These are phyloP conservation scores for Hygrocybe punicea DNA, from an alignment of 768 basidiomycete genomes.

Conservation along the genomic window DNA sequence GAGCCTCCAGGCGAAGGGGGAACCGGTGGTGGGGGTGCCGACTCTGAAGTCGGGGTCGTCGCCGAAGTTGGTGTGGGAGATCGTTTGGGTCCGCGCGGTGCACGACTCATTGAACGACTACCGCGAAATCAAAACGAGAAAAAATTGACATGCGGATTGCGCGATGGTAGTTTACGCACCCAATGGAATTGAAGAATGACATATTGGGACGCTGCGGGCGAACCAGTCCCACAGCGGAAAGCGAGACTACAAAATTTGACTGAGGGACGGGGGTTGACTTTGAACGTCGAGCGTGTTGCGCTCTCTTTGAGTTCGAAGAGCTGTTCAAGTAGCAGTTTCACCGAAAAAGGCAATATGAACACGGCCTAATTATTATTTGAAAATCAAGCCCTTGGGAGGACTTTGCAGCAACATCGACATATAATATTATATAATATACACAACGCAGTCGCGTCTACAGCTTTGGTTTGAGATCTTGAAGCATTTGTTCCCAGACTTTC, in stretches of 20 bases:
- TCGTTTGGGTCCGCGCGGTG: constrained; percentile 65
- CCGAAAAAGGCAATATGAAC: background rate
- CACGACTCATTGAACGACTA: constrained; percentile 74
- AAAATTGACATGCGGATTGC: constrained; percentile 5
- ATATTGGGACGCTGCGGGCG: constrained; percentile 35
- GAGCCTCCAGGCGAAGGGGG: constrained; percentile 39
- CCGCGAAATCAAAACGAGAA: background rate
- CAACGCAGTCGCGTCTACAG: background rate
- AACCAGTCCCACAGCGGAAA: background rate
- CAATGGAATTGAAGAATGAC: constrained; percentile 83
- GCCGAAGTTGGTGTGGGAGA: constrained; percentile 73
- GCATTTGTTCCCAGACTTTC: constrained; percentile 53
- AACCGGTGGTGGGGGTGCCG: constrained; percentile 37
- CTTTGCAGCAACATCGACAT: background rate
- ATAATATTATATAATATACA: background rate
- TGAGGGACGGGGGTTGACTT: background rate
- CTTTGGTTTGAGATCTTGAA: constrained; percentile 16
- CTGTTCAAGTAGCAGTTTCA: background rate
- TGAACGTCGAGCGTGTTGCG: background rate
- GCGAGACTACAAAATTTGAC: background rate
- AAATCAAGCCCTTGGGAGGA: background rate
- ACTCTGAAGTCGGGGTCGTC: constrained; percentile 49
- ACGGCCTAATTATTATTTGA: too few species aligned
- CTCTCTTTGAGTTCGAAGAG: background rate
- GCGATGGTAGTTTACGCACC: constrained; percentile 43